These are phyloP conservation scores for Halophytophthora polymorphica DNA, from an alignment of 352 stramenopile genomes.

Conservation along the genomic window DNA sequence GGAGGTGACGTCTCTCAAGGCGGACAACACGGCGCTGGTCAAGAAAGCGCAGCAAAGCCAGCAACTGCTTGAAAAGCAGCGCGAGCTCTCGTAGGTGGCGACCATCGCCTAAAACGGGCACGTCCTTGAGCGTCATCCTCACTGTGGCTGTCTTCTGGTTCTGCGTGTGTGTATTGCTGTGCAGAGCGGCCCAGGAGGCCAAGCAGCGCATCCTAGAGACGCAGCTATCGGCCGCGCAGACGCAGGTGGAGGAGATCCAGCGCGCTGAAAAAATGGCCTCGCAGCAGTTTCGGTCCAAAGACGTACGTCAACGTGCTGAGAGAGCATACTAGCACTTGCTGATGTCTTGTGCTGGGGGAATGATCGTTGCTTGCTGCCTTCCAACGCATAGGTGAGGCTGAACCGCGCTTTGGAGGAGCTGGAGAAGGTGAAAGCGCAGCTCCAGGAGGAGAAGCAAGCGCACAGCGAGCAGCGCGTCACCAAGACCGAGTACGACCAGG, in stretches of 20 bases:
- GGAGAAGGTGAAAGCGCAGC: conserved; percentile 63
- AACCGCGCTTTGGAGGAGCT: conserved; percentile 77
- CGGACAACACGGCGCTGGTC: conserved; percentile 36
- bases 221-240: conserved; percentile 47
- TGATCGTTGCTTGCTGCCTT: neutral
- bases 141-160: neutral
- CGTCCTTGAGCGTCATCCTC: neutral
- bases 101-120: neutral
- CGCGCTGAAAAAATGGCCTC: conserved; percentile 58
- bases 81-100: conserved; percentile 54
- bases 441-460: conserved; percentile 51
- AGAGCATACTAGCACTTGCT: neutral
- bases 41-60: conserved; percentile 71
- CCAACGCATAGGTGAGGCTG: conserved; percentile 47
- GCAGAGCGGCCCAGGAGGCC: conserved; percentile 57
- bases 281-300: conserved; percentile 75
- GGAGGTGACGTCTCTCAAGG: conserved; percentile 46
- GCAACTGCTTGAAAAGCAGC: conserved; percentile 73
- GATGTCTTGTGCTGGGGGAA: neutral
- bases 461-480: conserved; percentile 45
- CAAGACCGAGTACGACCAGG: conserved; percentile 56
- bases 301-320: conserved; percentile 22
- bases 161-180: conserved; percentile 3
- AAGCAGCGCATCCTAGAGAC: conserved; percentile 73
- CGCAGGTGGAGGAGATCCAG: conserved; percentile 49